Evolutionary conservation across 352 stramenopile genomes (phyloP).

Genomic region (Thraustochytrium sp.): DNA sequence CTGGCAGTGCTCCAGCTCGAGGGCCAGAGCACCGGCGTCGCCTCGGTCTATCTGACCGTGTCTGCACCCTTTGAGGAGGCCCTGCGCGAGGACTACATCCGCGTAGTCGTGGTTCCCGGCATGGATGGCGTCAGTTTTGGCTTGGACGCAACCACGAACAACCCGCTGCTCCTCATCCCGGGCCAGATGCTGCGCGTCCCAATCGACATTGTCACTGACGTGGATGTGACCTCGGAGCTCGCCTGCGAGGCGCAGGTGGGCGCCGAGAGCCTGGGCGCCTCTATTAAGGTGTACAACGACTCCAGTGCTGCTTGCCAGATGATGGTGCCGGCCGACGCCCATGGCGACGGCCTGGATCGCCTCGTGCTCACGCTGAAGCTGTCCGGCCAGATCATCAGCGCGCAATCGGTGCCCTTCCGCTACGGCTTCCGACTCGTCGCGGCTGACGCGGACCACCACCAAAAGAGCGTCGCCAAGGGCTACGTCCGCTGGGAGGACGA

Average conservation of each 20-base stretch:
- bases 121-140: background rate
- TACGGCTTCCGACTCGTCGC: conserved; percentile 1
- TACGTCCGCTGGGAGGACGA: background rate
- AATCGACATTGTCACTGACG: background rate
- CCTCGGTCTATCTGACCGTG: background rate
- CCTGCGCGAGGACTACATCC: background rate
- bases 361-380: background rate
- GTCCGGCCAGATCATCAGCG: background rate
- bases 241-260: background rate
- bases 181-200: background rate
- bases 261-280: background rate
- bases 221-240: background rate
- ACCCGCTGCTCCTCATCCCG: background rate
- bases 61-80: background rate
- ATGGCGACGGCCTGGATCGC: background rate
- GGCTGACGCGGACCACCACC: background rate
- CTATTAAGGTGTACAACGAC: conserved; percentile 8
- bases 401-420: background rate
- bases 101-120: background rate
- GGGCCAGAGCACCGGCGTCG: background rate
- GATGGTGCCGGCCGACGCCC: background rate
- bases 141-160: background rate
- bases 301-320: conserved; percentile 2
- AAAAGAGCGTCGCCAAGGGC: background rate
- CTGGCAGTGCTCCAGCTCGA: background rate